These are phyloP conservation scores for Phytophthora sp. DNA, from an alignment of 352 stramenopile genomes.

Conservation along the genomic window DNA sequence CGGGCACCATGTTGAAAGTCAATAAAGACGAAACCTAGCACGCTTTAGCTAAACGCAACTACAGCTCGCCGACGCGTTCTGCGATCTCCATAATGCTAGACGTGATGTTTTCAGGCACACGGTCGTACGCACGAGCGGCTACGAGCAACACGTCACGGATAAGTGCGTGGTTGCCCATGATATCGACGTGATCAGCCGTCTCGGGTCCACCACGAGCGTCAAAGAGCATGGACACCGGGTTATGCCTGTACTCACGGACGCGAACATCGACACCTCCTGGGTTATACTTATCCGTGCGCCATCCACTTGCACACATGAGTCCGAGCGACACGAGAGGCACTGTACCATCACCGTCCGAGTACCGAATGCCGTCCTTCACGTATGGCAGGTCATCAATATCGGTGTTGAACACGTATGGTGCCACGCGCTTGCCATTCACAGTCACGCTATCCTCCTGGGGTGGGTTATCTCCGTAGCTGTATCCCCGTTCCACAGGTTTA, in stretches of 20 bases:
- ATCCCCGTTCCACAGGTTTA: conserved; percentile 88
- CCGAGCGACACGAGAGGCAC: conserved; percentile 94
- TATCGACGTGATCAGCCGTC: conserved; percentile 94
- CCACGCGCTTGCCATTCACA: conserved; percentile 49
- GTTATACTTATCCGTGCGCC: conserved; percentile 87
- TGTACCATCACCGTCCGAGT: conserved; percentile 92
- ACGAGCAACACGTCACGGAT: conserved; percentile 82
- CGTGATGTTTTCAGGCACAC: conserved; percentile 72
- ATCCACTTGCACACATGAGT: conserved; percentile 94
- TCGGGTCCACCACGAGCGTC: conserved; percentile 72
- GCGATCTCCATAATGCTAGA: conserved; percentile 75
- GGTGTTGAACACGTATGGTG: conserved; percentile 72
- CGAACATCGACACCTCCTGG: conserved; percentile 85
- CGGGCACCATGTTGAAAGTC: conserved; percentile 1
- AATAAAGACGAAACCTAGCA: conserved; percentile 9
- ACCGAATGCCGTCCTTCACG: conserved; percentile 83
- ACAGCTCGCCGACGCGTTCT: conserved; percentile 53
- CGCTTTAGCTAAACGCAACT: background rate
- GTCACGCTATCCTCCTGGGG: conserved; percentile 36
- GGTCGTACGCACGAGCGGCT: conserved; percentile 65
- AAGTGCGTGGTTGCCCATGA: conserved; percentile 94
- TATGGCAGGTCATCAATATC: conserved; percentile 67
- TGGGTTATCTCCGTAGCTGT: conserved; percentile 70
- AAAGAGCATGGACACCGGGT: conserved; percentile 78
- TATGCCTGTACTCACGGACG: conserved; percentile 80